Evolutionary conservation across 805 yeast species (phyloP), one percentile per base, ranked within the genome.

Genomic region (Ogataea corticis): DNA sequence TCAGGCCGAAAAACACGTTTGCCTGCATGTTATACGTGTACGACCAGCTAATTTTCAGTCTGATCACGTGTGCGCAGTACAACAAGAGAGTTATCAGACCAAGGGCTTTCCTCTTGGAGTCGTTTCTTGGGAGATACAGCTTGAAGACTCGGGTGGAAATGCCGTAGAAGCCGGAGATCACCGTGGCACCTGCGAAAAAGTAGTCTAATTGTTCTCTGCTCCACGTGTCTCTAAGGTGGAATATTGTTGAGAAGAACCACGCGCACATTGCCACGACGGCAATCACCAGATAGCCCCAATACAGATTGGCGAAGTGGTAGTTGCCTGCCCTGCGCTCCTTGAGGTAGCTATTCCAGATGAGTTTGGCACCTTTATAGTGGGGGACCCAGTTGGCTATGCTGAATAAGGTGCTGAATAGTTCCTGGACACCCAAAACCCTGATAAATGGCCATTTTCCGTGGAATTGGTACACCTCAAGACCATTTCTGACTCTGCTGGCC

Each of bases 361-460:
- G 64, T 31, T 53, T 55, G 45, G 69, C 70, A 6, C 80, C 82
- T 41, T 65, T 52, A 56, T 65, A 78, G 59, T 88, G 92, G 2
- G 92, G 87, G 12, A 81, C 46, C 49, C 82, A 77, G 57, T 86
- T 86, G 17, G 79, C 73, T 4, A 86, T 56, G n/a, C 96, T 86
- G 63, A 94, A 92, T 1, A 89, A 16, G 1, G 86, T 82, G 12
- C 95, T 84, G 18, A 83, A 87, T 0, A 89, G 68, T 62, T 94
- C 99, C 64, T 94, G 99, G 11, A 85, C 70, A 0, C 96, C 96
- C n/a, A 75, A 66, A 0, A 86, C 59, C 40, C 99, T 73, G 14
- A 71, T 50, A 58, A 94, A 94, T 2, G 98, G 98, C 99, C 99
- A 94, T 68, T 94, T 94, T 0, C 99, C 99, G 65, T 94, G 97